Base-by-base conservation (phyloP, 2,329 filamentous ascomycete species). In the Neonectria neomacrospora region DNA sequence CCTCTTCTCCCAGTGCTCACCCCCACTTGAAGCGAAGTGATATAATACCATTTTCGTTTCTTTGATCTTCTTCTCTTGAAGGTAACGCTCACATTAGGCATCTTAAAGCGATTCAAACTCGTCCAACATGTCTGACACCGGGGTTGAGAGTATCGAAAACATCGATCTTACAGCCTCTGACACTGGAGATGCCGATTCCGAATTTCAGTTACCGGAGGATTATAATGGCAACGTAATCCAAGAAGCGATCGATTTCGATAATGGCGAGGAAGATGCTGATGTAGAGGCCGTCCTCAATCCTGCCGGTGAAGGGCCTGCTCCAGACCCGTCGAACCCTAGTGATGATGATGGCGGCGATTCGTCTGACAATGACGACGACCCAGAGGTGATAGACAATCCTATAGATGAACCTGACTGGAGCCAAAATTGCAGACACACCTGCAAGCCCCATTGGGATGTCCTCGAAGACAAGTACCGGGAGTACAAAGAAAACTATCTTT, bases 111-210 rank as follows among this genome's bases (percentile, higher is more conserved):
- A 16, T 12, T 26, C 11, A 20, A 9, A n/a, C n/a, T 18, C n/a
- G 9, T 8, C n/a, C 45, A 18, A 22, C 8, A 58, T 58, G 55
- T 48, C 55, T 18, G 54, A 58, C 8, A n/a, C 32, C 5, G 54
- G 18, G n/a, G 32, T n/a, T 3, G 45, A 51, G 6, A 22, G 23
- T 14, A 34, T 58, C 8, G 55, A 58, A 2, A 14, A 51, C n/a
- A n/a, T 52, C 11, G 34, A 58, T 5, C 55, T 58, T 3, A 44
- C 37, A 3, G 23, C 22, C 5, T n/a, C 23, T 3, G 41, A 44
- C 28, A 32, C 26, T 16, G 53, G 26, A 32, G 39, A 34, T 20
- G 16, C n/a, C 7, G 12, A 6, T 20, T 23, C 12, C 1, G 26
- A 32, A 20, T 18, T 28, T 5, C 10, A 55, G 16, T 18, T 8